These are phyloP conservation scores for Cucumis cinereus DNA, from an alignment of 306 rosid genomes.

Conservation along the genomic window DNA sequence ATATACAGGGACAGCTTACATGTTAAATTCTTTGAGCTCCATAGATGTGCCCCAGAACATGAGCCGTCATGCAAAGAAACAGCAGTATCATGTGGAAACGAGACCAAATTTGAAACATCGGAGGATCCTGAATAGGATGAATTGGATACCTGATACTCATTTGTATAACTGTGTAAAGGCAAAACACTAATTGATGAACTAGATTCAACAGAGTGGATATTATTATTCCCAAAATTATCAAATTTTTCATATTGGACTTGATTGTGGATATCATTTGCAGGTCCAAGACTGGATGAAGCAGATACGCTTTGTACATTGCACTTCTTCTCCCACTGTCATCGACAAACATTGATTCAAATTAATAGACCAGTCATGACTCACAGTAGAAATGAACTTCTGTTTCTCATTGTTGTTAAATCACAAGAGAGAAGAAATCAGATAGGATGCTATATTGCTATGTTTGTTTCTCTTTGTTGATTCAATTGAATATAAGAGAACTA, in stretches of 20 bases:
- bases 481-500: neutral
- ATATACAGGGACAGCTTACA: conserved; percentile 25
- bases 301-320: conserved; percentile 31
- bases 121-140: conserved; percentile 46
- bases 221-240: conserved; percentile 52
- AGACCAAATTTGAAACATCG: conserved; percentile 27
- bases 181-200: conserved; percentile 60
- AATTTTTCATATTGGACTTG: conserved; percentile 48
- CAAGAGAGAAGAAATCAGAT: neutral
- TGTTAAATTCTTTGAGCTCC: conserved; percentile 23
- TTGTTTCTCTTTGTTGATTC: neutral
- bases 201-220: conserved; percentile 39
- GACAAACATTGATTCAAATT: conserved; percentile 9
- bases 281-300: conserved; percentile 22
- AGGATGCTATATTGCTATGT: neutral
- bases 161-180: conserved; percentile 81
- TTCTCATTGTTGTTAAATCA: neutral
- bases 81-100: conserved; percentile 11
- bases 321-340: conserved; percentile 80
- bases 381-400: neutral
- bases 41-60: conserved; percentile 18
- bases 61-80: conserved; percentile 28
- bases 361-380: neutral
- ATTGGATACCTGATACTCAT: conserved; percentile 83
- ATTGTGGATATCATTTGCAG: conserved; percentile 86